These are phyloP conservation scores for Arabidopsis suecica DNA, from an alignment of 345 rosid species.

Conservation along the genomic window DNA sequence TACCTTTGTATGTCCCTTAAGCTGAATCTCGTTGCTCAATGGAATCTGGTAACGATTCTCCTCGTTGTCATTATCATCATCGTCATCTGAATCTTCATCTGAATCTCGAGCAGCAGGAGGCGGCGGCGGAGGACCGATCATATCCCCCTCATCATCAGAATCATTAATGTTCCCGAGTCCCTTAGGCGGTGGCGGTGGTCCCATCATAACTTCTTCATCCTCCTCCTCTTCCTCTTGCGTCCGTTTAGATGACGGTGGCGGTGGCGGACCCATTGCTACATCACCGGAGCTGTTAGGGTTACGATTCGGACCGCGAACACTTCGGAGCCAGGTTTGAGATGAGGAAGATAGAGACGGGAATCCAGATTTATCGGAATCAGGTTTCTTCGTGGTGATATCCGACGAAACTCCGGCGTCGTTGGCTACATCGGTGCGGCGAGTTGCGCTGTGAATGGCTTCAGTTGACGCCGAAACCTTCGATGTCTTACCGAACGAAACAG, in stretches of 20 bases:
- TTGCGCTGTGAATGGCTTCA: conserved; percentile 73
- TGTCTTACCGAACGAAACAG: conserved; percentile 77
- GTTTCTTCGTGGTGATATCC: conserved; percentile 10
- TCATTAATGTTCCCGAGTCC: conserved; percentile 35
- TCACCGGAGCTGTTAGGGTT: conserved; percentile 46
- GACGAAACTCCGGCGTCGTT: conserved; percentile 37
- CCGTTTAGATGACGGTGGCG: conserved; percentile 43
- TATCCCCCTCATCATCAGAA: conserved; percentile 49
- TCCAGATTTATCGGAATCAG: conserved; percentile 26
- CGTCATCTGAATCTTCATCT: conserved; percentile 58
- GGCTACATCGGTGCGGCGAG: conserved; percentile 60
- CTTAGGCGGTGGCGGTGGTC: conserved; percentile 59
- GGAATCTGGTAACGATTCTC: conserved; percentile 73
- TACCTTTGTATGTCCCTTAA: conserved; percentile 91
- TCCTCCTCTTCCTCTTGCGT: conserved; percentile 28
- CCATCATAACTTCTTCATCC: conserved; percentile 51
- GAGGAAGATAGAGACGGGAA: conserved; percentile 66
- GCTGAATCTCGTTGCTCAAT: conserved; percentile 83
- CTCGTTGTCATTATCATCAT: conserved; percentile 53
- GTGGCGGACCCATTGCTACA: conserved; percentile 44
- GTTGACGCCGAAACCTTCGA: conserved; percentile 62
- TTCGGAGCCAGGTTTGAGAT: conserved; percentile 58
- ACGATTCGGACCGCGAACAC: conserved; percentile 50
- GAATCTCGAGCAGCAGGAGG: conserved; percentile 51
- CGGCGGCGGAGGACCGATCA: conserved; percentile 70